Base-by-base conservation (phyloP, 805 yeast species). In the Ogataea henricii region DNA sequence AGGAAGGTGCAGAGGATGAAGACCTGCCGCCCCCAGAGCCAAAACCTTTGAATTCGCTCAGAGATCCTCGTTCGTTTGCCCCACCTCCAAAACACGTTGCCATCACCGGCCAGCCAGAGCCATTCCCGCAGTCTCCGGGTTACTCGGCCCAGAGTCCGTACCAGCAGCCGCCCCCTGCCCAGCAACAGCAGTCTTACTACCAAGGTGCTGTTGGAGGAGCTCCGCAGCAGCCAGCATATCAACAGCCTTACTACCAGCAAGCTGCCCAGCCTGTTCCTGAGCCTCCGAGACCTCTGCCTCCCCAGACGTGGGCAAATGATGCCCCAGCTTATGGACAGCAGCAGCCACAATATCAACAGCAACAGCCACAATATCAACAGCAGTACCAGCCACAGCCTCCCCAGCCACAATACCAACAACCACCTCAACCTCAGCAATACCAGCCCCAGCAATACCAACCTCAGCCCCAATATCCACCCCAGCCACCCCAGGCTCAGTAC, bases 41-140 rank as follows among this genome's bases (percentile, higher is more conserved):
- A 2, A 48, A 54, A 30, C 65, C 66, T 3, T 21, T 62, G 42
- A 29, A 27, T 10, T 18, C 56, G 8, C 38, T 63, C 35, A 46
- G 47, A 14, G 66, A 69, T 38, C 68, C 76, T 9, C 63, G 57
- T 22, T 30, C 69, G 2, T 66, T 71, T 48, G 74, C 78, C 1
- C 59, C 62, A 3, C 65, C 64, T 25, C 63, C 63, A 4, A 54
- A 50, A 45, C 64, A 60, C 40, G 47, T 51, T 3, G 60, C 65
- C 1, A 48, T 54, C 8, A 50, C 54, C 2, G 61, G 60, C 1
- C 35, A 23, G 3, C 43, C 59, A 12, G 51, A 48, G 64, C 42
- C 43, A 12, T 58, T 47, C 8, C 53, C 48, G 30, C 60, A 49
- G 22, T 43, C 54, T 35, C 47, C 49, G 26, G 53, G 32, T 32